Evolutionary conservation across 768 basidiomycete genomes (phyloP).

Genomic region (Bullera alba): DNA sequence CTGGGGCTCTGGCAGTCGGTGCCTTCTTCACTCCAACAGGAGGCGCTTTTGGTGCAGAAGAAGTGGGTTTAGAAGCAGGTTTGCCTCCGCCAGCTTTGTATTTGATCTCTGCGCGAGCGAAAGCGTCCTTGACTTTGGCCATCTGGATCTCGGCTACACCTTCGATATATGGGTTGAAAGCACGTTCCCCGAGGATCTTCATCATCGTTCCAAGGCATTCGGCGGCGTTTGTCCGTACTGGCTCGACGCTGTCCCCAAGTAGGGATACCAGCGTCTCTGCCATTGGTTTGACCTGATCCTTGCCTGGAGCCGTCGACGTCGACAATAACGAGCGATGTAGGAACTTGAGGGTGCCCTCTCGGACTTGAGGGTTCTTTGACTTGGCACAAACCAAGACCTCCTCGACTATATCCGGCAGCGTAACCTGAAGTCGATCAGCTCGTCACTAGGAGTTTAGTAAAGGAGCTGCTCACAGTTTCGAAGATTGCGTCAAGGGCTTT

Average conservation of each 20-base stretch:
- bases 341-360: constrained; percentile 85
- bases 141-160: constrained; percentile 77
- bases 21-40: constrained; percentile 25
- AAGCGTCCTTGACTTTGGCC: constrained; percentile 87
- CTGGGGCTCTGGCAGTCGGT: constrained; percentile 3
- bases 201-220: constrained; percentile 78
- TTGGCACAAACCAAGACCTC: constrained; percentile 70
- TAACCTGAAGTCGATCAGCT: constrained; percentile 53
- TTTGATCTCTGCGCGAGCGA: constrained; percentile 84
- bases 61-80: constrained; percentile 13
- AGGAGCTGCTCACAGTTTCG: constrained; percentile 57
- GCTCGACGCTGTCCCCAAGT: constrained; percentile 81
- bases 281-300: constrained; percentile 70
- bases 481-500: constrained; percentile 83
- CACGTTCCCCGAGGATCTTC: constrained; percentile 94
- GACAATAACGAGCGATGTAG: constrained; percentile 67
- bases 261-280: constrained; percentile 67
- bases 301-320: constrained; percentile 63
- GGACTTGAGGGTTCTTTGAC: constrained; percentile 94
- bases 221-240: constrained; percentile 84
- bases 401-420: constrained; percentile 70
- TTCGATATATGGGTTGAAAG: constrained; percentile 79
- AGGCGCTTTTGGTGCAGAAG: constrained; percentile 4
- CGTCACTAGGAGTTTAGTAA: not conserved
- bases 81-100: constrained; percentile 60